These are phyloP conservation scores for bread wheat (Triticum aestivum) DNA, from an alignment of 176 grass and related monocot species.

Conservation along the genomic window DNA sequence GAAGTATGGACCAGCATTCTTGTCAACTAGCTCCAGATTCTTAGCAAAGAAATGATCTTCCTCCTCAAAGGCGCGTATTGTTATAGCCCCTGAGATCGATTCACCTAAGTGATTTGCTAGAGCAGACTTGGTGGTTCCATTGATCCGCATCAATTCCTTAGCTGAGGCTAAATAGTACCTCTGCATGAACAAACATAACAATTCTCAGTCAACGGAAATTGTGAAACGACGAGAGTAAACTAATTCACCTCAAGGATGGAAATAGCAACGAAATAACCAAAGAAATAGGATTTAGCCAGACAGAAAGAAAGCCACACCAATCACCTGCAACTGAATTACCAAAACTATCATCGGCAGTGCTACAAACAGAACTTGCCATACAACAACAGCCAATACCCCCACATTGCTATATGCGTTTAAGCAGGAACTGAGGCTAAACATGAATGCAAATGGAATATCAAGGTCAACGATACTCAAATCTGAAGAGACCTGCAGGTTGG, in stretches of 20 bases:
- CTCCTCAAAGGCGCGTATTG: conserved; percentile 77
- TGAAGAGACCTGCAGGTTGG: conserved; percentile 62
- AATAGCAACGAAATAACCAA: conserved; percentile 20
- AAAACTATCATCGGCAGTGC: conserved; percentile 62
- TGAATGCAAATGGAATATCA: conserved; percentile 77
- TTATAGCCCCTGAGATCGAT: conserved; percentile 79
- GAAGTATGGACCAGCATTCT: conserved; percentile 81
- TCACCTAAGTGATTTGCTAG: conserved; percentile 84
- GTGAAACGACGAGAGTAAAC: not conserved
- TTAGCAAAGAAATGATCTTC: conserved; percentile 86
- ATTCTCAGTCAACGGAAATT: not conserved
- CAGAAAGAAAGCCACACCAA: not conserved
- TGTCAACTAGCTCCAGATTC: conserved; percentile 74
- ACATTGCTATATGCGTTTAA: conserved; percentile 75
- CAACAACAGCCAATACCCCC: conserved; percentile 77
- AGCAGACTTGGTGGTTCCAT: conserved; percentile 87
- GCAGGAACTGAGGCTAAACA: conserved; percentile 48
- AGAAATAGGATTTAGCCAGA: not conserved
- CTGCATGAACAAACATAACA: conserved; percentile 41
- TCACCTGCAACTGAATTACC: conserved; percentile 72
- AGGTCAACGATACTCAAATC: conserved; percentile 88
- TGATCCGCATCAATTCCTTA: conserved; percentile 94
- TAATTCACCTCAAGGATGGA: not conserved
- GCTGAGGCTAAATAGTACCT: conserved; percentile 86
- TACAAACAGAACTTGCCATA: conserved; percentile 91